A percentile compares a stretch with the other conserved stretches of the same genome.
phyloP scores from a whole-genome alignment of 768 basidiomycete genomes.

The Calocybe cyanea region DNA sequence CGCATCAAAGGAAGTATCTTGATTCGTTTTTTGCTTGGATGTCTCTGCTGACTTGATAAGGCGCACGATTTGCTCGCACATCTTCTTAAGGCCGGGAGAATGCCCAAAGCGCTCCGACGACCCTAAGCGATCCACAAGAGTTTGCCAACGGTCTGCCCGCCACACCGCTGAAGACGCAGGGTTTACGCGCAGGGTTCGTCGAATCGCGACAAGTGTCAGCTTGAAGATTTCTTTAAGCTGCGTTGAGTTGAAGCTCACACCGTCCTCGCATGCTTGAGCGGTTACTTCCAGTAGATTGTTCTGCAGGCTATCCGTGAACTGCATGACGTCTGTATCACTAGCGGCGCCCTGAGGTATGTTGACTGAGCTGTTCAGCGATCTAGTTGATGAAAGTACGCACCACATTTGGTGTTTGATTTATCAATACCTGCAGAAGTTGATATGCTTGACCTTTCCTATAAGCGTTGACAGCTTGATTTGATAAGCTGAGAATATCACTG shows the following conservation, averaged over 20 bases:
- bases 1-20: conserved; percentile 11
- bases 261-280: conserved; percentile 44
- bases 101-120: conserved; percentile 58
- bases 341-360: conserved; percentile 17
- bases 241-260: conserved; percentile 44
- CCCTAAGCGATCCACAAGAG: conserved; percentile 42
- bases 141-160: conserved; percentile 56
- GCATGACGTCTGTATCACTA: conserved; percentile 35
- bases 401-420: conserved; percentile 48
- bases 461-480: conserved; percentile 61
- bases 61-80: conserved; percentile 60
- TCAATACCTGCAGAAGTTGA: conserved; percentile 62
- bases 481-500: conserved; percentile 51
- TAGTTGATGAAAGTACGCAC: conserved; percentile 29
- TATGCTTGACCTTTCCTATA: conserved; percentile 77
- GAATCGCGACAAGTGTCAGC: conserved; percentile 57
- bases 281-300: conserved; percentile 45
- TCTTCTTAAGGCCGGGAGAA: conserved; percentile 54
- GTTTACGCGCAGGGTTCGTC: conserved; percentile 54
- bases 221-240: conserved; percentile 83
- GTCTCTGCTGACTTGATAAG: conserved; percentile 15
- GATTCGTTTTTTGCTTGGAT: conserved; percentile 11
- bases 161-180: conserved; percentile 38
- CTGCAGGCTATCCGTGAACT: conserved; percentile 50
- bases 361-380: background rate